phyloP scores from a whole-genome alignment of 495 filamentous ascomycete genomes.

The Hypoxylon subgilvum region DNA sequence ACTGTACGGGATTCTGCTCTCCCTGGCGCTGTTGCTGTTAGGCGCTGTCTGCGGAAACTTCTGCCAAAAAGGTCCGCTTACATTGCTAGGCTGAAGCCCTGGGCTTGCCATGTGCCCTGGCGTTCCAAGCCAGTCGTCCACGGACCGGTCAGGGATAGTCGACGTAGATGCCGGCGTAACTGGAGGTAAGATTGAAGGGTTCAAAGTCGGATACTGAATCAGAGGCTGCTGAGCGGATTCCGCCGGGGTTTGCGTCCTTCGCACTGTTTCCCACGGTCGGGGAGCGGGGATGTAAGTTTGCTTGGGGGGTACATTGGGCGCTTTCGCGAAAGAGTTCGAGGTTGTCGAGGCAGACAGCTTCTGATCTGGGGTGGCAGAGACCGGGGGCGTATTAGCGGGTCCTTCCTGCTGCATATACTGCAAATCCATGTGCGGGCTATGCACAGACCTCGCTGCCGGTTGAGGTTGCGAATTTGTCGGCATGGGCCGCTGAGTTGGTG shows the following conservation, averaged over 20 bases:
- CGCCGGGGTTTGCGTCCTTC: slow-evolving; percentile 27
- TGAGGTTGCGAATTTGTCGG: slow-evolving; percentile 7
- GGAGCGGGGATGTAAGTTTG: slow-evolving; percentile 40
- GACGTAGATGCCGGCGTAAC: not conserved
- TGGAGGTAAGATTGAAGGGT: not conserved
- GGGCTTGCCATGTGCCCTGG: slow-evolving; percentile 26
- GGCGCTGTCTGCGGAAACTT: slow-evolving; percentile 38
- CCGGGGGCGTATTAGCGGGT: not conserved
- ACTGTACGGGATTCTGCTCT: slow-evolving; percentile 22
- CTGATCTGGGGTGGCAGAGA: not conserved
- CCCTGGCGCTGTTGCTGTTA: slow-evolving; percentile 42
- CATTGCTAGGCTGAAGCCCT: slow-evolving; percentile 40
- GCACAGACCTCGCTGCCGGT: not conserved
- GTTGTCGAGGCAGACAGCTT: not conserved
- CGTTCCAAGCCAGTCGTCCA: slow-evolving; percentile 8
- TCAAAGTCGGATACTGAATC: slow-evolving; percentile 1
- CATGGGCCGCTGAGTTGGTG: slow-evolving; percentile 2
- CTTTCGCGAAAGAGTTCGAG: slow-evolving; percentile 8
- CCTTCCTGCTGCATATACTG: too few relatives aligned
- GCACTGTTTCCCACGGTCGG: slow-evolving; percentile 41
- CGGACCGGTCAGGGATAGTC: not conserved
- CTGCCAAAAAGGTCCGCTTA: slow-evolving; percentile 44
- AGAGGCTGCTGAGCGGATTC: slow-evolving; percentile 7
- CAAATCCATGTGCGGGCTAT: not conserved
- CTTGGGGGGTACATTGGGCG: slow-evolving; percentile 6